phyloP scores from a whole-genome alignment of 1,284 basidiomycete genomes.

The Ceratobasidium sp. region DNA sequence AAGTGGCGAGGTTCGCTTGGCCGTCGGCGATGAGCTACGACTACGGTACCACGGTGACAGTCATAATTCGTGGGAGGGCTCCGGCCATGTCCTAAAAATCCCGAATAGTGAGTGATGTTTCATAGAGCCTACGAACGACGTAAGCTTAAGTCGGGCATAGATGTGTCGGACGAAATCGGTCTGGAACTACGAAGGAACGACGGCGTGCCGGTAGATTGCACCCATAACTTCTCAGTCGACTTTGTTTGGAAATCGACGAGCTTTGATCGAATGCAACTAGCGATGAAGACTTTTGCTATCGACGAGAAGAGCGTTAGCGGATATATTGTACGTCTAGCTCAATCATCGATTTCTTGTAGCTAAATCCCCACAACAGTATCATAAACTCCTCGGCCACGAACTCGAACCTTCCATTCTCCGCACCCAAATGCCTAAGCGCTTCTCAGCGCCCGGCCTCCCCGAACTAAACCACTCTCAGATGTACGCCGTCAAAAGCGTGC shows the following conservation, averaged over 20 bases:
- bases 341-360: background rate
- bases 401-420: slow-evolving; percentile 90
- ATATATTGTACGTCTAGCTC: slow-evolving; percentile 82
- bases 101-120: slow-evolving; percentile 87
- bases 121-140: background rate
- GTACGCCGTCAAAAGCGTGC: slow-evolving; percentile 98
- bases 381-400: slow-evolving; percentile 97
- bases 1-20: slow-evolving; percentile 96
- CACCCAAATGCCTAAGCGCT: slow-evolving; percentile 96
- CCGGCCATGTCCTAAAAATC: slow-evolving; percentile 98
- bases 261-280: slow-evolving; percentile 98
- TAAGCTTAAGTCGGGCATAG: slow-evolving; percentile 61
- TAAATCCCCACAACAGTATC: slow-evolving; percentile 73
- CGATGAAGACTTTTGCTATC: slow-evolving; percentile 99
- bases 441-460: slow-evolving; percentile 96
- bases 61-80: slow-evolving; percentile 95
- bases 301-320: slow-evolving; percentile 99
- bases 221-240: slow-evolving; percentile 95
- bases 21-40: slow-evolving; percentile 96
- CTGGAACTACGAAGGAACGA: slow-evolving; percentile 92
- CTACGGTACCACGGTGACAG: slow-evolving; percentile 88
- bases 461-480: slow-evolving; percentile 99
- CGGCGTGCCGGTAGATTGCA: slow-evolving; percentile 95
- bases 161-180: slow-evolving; percentile 97
- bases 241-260: slow-evolving; percentile 99